A percentile compares a stretch with the other conserved stretches of the same genome.
These are phyloP conservation scores for Monosporascus sp. DNA, from an alignment of 2,329 filamentous ascomycete genomes.

Conservation along the genomic window DNA sequence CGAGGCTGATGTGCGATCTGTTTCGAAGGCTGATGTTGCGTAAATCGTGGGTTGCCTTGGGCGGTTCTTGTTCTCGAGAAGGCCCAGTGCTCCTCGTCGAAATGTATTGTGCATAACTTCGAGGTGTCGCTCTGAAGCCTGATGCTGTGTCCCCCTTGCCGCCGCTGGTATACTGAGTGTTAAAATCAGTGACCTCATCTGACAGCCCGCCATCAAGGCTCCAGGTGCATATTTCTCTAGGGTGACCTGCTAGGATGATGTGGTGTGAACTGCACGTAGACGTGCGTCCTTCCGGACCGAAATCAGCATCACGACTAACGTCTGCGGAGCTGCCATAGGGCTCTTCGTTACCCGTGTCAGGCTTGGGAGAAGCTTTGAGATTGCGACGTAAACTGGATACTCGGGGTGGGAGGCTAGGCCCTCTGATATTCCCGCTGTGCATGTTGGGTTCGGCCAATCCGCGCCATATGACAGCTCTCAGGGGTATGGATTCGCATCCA, in stretches of 20 bases:
- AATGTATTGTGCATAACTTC: slow-evolving; percentile 1
- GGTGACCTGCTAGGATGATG: slow-evolving; percentile 5
- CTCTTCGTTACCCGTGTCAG: slow-evolving; percentile 1
- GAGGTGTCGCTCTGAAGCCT: slow-evolving; percentile 2
- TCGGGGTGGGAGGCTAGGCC: slow-evolving; percentile 4
- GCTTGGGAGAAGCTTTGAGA: slow-evolving; percentile 8
- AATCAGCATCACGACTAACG: background rate
- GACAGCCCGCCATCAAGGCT: slow-evolving; percentile 25
- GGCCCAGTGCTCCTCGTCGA: slow-evolving; percentile 1
- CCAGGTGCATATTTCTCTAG: slow-evolving; percentile 16
- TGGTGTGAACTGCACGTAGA: slow-evolving; percentile 1
- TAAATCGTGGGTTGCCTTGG: slow-evolving; percentile 15
- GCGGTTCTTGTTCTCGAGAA: slow-evolving; percentile 1
- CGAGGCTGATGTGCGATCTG: slow-evolving; percentile 49
- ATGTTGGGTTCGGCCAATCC: slow-evolving; percentile 10
- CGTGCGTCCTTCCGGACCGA: background rate
- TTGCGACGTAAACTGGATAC: slow-evolving; percentile 3
- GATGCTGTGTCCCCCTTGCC: slow-evolving; percentile 4
- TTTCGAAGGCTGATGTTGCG: slow-evolving; percentile 38
- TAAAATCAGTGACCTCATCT: slow-evolving; percentile 22
- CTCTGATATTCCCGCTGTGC: slow-evolving; percentile 13
- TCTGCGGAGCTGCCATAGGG: slow-evolving; percentile 4
- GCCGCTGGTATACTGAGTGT: slow-evolving; percentile 12
- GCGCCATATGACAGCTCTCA: slow-evolving; percentile 4
- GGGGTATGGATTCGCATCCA: slow-evolving; percentile 6